Evolutionary conservation across 306 rosid genomes (phyloP), one percentile per base, ranked within the genome.

Genomic region (Prunus dulcis): DNA sequence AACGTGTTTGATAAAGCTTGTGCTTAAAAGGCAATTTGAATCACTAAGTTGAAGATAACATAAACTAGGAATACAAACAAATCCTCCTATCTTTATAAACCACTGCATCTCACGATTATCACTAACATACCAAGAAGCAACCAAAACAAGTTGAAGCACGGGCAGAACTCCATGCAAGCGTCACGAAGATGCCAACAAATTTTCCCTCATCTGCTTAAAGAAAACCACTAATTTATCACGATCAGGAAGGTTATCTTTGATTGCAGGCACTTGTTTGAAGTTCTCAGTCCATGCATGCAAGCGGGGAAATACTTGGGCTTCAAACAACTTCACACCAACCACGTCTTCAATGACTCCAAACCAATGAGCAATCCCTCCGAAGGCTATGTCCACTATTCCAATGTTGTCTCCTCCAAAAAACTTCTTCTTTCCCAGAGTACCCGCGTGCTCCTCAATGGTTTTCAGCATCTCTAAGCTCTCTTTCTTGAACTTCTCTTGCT

Each of bases 311-410:
- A 66, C 71, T 5, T 13, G 20, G 45, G 64, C 46, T 19, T 77
- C 78, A 25, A 83, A 9, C 45, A 82, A 9, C 52, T 74, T 74
- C 13, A 76, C 38, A 3, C 86, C 86, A 5, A 19, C 76, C 19
- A 62, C 56, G 28, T 82, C 81, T 71, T 86, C 84, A 7, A 58
- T 27, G 20, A 18, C n/a, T 61, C 51, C 64, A 61, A 76, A 43
- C 68, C 80, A 74, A 62, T 41, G 5, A 51, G 81, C 76, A 4
- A 86, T 38, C 75, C 56, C 52, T 78, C 85, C 88, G 30, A 77
- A 76, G n/a, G 84, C 86, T 17, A 85, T 34, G 74, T 85, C 89
- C 51, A 74, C 84, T 6, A 82, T 45, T 22, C 68, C 78, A 51
- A 85, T 58, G 19, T 1, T 82, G 71, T 85, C 79, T 50, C 52